Base-by-base conservation (phyloP, 2,329 filamentous ascomycete species). In the Colletotrichum lindemuthianum region DNA sequence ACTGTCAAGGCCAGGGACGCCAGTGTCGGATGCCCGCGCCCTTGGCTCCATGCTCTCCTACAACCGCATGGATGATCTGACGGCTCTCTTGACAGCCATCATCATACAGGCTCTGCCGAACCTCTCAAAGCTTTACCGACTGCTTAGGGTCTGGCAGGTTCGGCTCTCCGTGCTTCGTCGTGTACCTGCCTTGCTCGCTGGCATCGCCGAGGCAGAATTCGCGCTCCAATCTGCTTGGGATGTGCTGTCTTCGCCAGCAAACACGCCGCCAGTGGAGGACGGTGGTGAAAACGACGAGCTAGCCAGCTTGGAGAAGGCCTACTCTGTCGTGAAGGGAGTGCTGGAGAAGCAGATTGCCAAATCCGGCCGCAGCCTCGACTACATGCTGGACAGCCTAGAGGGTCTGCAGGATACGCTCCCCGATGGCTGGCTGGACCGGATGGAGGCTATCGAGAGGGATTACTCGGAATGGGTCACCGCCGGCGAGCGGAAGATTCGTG, bases 71-170 rank as follows among this genome's bases (percentile, higher is more conserved):
- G 93, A 96, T 70, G 96, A 98, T 75, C 88, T 97, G 71, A 94
- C 93, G 8, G 92, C 95, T 32, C 85, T 98, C 50, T 86, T 98
- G 60, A 97, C 96, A 1, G 92, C 94, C 34, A 97, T 95, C 39
- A 91, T 97, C 15, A 79, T 99, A n/a, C 92, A 96, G 73, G 88
- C 93, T 4, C 83, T 99, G 16, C 96, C 96, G 1, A 90, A 91
- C 64, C 79, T 97, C 45, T 90, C 92, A 9, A 89, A 86, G 59
- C 78, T 99, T 24, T 88, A 88, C 59, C 84, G 86, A 8, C 78
- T 96, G n/a, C 81, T 98, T 53, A 86, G 88, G 60, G 84, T 85
- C 2, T 99, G 96, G 96, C 88, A 85, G 33, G 84, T 91, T 44
- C 90, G 96, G 16, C 79, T 98, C 12, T 79, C 86, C 1, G 89